Conservation (phyloP, 805 yeast species). For the Kodamaea lidongshanica region DNA sequence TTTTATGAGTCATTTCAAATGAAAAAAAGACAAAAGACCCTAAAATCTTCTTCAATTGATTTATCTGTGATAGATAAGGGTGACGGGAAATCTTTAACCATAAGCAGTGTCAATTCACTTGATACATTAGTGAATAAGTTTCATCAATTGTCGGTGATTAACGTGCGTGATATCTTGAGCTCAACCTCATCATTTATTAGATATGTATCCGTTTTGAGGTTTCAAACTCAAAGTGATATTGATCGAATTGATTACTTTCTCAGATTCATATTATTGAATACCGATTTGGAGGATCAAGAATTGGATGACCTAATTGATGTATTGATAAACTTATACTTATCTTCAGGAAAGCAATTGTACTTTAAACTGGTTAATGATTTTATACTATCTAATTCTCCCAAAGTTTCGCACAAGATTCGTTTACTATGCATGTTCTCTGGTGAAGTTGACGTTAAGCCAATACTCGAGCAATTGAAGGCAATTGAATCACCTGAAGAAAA, state of each 20-base stretch:
- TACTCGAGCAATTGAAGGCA: no score
- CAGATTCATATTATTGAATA: constrained; percentile 14
- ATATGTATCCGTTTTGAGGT: neutral
- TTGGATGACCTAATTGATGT: constrained; percentile 10
- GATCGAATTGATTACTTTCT: constrained; percentile 14
- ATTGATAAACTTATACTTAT: constrained; percentile 9
- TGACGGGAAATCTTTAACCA: constrained; percentile 8
- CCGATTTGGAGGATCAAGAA: constrained; percentile 11
- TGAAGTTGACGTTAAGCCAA: no score
- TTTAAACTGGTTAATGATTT: constrained; percentile 17
- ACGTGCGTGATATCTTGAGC: constrained; percentile 4
- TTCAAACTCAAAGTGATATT: neutral
- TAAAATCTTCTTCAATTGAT: constrained; percentile 7
- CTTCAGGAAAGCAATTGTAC: constrained; percentile 9
- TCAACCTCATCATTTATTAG: constrained; percentile 1
- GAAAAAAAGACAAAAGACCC: constrained; percentile 10
- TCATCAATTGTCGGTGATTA: constrained; percentile 11
- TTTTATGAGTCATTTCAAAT: constrained; percentile 8
- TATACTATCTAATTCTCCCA: constrained; percentile 4
- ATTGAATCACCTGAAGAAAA: no score
- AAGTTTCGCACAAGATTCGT: no score
- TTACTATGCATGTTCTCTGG: no score
- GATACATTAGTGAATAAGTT: constrained; percentile 14
- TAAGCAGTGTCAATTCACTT: constrained; percentile 17
- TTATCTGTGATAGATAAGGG: constrained; percentile 11